Base-by-base conservation (phyloP, 495 filamentous ascomycete species). In the Lasiosphaeria ovina region DNA sequence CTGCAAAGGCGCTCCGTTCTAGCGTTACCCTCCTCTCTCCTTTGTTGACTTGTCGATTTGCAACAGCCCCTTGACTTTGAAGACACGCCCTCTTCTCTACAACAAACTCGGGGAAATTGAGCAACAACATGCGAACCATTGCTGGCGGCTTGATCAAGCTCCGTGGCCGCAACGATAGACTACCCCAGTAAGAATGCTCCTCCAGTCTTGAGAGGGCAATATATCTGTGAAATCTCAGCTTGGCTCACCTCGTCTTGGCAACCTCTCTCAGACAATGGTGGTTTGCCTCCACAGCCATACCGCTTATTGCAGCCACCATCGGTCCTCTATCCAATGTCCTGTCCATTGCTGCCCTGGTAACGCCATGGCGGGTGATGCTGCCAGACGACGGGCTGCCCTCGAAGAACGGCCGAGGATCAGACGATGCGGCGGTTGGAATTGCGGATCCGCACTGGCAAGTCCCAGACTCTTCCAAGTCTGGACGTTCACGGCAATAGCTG, bases 221-320 rank as follows among this genome's bases (percentile, higher is more conserved):
- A 24, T 3, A 33, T 44, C n/a, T 55, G 24, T 14, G 10, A 10
- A 42, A 47, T 51, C 31, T 51, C 31, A 17, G 33, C 24, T 10
- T 34, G n/a, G 24, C n/a, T 58, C 31, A 35, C 45, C 7, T 3
- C 7, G 3, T 7, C 11, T 36, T 35, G 24, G 2, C 24, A 24
- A 24, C 10, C 32, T 52, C 9, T 2, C 16, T 14, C 35, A 71
- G 65, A 55, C 54, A 55, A 53, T 92, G 89, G 89, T 92, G 89
- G 89, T 83, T 90, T 60, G 89, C 89, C 1, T 89, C 86, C 0
- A 93, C 87, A 4, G 87, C 85, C 11, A 89, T 91, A 50, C 89
- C 89, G 9, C 77, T 93, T 5, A 69, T 91, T 4, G 88, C 88
- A 0, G 89, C 89, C 5, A 86, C 88, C 1, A 80, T 87, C 4